These are phyloP conservation scores for Parietichytrium sp. DNA, from an alignment of 108 stramenopile species.

Conservation along the genomic window DNA sequence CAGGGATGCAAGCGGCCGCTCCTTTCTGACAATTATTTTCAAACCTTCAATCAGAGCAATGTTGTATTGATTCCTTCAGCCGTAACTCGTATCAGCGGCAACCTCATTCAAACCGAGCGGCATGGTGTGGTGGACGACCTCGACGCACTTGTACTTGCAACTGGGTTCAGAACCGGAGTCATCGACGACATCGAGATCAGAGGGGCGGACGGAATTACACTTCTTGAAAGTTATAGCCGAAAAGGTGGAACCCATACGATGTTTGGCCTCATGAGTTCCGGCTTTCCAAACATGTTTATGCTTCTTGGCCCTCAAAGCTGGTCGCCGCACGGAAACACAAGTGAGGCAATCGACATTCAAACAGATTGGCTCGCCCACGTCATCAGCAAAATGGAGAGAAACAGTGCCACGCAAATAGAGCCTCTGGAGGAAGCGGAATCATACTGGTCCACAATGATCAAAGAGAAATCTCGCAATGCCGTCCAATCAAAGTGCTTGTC, in stretches of 20 bases:
- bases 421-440: too few species aligned
- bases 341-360: too few species aligned
- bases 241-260: background rate
- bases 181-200: background rate
- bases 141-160: background rate
- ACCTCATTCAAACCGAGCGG: background rate
- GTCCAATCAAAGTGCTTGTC: too few species aligned
- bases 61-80: background rate
- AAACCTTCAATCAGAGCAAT: background rate
- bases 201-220: background rate
- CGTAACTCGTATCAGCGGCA: background rate
- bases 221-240: background rate
- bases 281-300: constrained; percentile 16
- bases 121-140: background rate
- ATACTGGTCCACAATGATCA: too few species aligned
- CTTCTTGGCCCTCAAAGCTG: too few species aligned
- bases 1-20: constrained; percentile 14
- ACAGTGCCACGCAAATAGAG: too few species aligned
- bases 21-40: background rate
- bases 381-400: too few species aligned
- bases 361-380: too few species aligned
- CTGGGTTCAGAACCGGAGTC: background rate
- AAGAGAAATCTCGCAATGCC: too few species aligned
- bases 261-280: background rate
- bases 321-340: too few species aligned